phyloP scores from a whole-genome alignment of 148 eudicot genomes.

The Beta vulgaris region DNA sequence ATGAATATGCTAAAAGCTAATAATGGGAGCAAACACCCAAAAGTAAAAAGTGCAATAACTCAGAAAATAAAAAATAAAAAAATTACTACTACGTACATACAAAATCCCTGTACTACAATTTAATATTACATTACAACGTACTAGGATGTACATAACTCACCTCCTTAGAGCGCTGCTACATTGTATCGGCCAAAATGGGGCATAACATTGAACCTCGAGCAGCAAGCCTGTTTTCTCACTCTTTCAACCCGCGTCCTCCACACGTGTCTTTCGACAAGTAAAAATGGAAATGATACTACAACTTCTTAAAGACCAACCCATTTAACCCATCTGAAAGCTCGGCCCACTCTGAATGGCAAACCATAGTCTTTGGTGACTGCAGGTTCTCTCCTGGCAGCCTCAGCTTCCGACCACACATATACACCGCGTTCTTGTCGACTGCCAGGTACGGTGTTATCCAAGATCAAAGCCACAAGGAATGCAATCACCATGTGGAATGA shows the following conservation, averaged over 20 bases:
- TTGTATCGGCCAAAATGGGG: constrained; percentile 20
- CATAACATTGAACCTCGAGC: neutral
- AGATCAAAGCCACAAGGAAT: constrained; percentile 73
- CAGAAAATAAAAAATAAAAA: neutral
- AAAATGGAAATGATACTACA: neutral
- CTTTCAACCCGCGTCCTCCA: neutral
- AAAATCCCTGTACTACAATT: constrained; percentile 12
- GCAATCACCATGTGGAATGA: constrained; percentile 96
- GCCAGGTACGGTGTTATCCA: constrained; percentile 96
- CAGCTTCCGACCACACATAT: constrained; percentile 89
- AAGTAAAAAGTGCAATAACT: neutral
- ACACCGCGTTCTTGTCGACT: constrained; percentile 89
- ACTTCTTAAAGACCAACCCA: constrained; percentile 74
- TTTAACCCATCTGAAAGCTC: constrained; percentile 91
- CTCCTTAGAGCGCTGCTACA: neutral
- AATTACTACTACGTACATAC: constrained; percentile 27
- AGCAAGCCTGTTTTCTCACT: neutral
- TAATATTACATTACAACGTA: constrained; percentile 20
- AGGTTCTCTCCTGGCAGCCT: constrained; percentile 86
- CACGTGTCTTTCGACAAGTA: neutral
- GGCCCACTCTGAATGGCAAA: constrained; percentile 82
- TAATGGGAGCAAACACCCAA: neutral
- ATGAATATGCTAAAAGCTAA: neutral
- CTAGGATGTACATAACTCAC: constrained; percentile 31
- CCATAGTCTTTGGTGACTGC: constrained; percentile 85